A percentile compares a stretch with the other conserved stretches of the same genome.
Conservation (phyloP, 169 alveolate species). For the Eimeria falciformis region DNA sequence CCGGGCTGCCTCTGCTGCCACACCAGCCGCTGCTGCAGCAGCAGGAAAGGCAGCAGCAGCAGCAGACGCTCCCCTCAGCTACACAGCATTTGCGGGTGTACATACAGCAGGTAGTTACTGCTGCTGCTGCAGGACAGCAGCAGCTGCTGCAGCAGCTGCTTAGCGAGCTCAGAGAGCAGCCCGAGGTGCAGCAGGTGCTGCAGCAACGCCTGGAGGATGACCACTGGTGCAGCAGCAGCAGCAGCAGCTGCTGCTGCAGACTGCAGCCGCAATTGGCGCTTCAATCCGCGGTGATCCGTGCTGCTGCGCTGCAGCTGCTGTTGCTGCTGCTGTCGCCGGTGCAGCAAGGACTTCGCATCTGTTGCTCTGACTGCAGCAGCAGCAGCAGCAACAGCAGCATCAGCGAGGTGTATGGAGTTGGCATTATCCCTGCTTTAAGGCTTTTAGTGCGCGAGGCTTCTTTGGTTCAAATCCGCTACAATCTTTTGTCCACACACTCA, state of each 20-base stretch:
- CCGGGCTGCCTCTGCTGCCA: not conserved
- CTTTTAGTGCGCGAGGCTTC: not conserved
- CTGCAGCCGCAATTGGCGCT: not conserved
- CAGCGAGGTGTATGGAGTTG: not conserved
- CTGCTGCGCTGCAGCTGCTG: constrained; percentile 25
- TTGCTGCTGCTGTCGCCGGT: not conserved
- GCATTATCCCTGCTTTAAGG: not conserved
- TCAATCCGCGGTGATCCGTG: not conserved
- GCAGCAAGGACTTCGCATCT: not conserved
- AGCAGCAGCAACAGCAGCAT: constrained; percentile 2
- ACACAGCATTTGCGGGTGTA: not conserved
- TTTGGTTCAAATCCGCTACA: not conserved
- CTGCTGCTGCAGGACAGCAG: no score
- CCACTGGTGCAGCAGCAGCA: constrained; percentile 1
- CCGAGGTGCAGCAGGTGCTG: not conserved
- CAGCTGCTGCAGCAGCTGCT: no score
- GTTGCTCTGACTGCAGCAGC: constrained; percentile 8
- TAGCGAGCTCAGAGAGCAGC: no score
- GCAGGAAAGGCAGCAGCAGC: not conserved
- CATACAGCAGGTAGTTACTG: not conserved
- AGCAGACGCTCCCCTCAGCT: not conserved
- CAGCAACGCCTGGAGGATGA: not conserved
- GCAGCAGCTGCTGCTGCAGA: not conserved
- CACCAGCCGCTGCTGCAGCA: not conserved
- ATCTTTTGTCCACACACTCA: no score